phyloP scores from a whole-genome alignment of 129 eudicot species.

The Erigeron canadensis region DNA sequence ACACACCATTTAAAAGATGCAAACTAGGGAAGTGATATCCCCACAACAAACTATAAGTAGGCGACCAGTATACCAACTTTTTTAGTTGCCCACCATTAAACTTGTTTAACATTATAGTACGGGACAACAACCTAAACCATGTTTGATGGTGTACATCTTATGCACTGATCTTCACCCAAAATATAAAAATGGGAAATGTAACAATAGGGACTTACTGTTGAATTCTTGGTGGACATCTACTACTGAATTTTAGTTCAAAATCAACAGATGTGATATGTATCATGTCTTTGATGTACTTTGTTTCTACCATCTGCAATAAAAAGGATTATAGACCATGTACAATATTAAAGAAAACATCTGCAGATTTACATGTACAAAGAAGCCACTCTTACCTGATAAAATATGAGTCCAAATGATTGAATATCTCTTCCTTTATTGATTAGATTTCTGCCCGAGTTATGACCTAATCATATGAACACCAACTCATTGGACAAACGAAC shows the following conservation, averaged over 20 bases:
- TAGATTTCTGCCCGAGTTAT: slow-evolving; percentile 24
- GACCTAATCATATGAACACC: slow-evolving; percentile 30
- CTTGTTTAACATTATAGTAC: too few species aligned
- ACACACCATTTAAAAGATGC: not conserved
- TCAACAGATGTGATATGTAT: slow-evolving; percentile 37
- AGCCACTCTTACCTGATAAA: slow-evolving; percentile 47
- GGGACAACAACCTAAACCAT: too few species aligned
- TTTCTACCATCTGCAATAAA: slow-evolving; percentile 52
- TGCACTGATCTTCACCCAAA: too few species aligned
- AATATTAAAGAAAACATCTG: not conserved
- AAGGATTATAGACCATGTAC: not conserved
- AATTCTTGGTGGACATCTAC: slow-evolving; percentile 53
- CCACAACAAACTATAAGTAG: too few species aligned
- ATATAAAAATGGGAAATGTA: not conserved
- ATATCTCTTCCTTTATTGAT: slow-evolving; percentile 55
- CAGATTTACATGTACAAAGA: not conserved
- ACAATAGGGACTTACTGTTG: slow-evolving; percentile 46
- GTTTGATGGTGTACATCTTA: too few species aligned
- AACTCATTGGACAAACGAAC: slow-evolving; percentile 14
- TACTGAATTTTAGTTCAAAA: slow-evolving; percentile 41
- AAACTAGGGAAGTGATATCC: not conserved
- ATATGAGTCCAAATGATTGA: slow-evolving; percentile 47
- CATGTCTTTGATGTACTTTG: slow-evolving; percentile 38
- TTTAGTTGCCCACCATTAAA: too few species aligned
- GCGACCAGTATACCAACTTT: too few species aligned